phyloP scores from a whole-genome alignment of 495 filamentous ascomycete species.

The Aspergillus panamensis region DNA sequence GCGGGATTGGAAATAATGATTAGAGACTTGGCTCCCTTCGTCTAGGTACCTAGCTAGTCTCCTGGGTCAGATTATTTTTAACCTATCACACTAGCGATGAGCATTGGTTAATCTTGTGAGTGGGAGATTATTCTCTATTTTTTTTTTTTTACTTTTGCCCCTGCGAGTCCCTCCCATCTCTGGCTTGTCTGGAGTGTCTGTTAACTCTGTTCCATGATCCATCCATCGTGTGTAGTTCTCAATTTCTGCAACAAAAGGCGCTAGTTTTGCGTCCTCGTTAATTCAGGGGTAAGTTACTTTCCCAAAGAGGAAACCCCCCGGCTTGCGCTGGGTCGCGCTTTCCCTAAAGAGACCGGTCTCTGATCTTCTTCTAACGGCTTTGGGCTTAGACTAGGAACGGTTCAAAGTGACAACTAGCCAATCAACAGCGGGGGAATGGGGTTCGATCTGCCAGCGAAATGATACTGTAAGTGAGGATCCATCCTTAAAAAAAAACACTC shows the following conservation, averaged over 20 bases:
- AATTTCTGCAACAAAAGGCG: conserved; percentile 8
- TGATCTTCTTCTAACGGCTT: conserved; percentile 4
- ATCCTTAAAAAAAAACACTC: no score
- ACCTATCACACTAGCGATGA: conserved; percentile 7
- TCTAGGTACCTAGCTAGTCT: not conserved
- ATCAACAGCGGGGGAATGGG: not conserved
- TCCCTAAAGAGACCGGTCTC: not conserved
- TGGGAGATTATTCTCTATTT: not conserved
- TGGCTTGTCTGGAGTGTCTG: not conserved
- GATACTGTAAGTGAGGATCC: not conserved
- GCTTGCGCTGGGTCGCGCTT: conserved; percentile 1
- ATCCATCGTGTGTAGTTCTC: not conserved
- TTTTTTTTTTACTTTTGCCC: no score
- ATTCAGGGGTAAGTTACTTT: conserved; percentile 12
- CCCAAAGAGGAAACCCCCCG: conserved; percentile 12
- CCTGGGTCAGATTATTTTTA: conserved; percentile 8
- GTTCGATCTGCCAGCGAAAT: not conserved
- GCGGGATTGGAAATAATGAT: no score
- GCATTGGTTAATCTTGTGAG: not conserved
- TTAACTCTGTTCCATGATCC: not conserved
- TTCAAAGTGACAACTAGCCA: not conserved
- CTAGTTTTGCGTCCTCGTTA: conserved; percentile 6
- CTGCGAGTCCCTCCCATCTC: not conserved
- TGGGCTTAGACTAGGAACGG: not conserved
- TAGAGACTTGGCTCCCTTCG: no score